These are phyloP conservation scores for Spencermartinsiella europaea DNA, from an alignment of 805 yeast species.

Conservation along the genomic window DNA sequence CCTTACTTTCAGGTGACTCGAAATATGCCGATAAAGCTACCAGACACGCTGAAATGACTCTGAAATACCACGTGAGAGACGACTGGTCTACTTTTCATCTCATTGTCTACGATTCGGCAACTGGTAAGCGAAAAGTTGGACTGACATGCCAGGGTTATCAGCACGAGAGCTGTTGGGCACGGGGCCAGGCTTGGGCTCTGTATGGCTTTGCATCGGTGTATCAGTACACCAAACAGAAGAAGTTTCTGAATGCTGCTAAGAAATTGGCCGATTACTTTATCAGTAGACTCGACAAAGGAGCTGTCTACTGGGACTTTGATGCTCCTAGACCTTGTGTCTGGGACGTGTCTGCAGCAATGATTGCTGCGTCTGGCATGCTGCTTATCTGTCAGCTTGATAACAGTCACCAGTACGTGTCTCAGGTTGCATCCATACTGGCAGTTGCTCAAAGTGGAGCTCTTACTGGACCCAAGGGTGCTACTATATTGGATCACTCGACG, in stretches of 20 bases:
- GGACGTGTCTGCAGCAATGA: conserved; percentile 32
- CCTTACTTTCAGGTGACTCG: conserved; percentile 27
- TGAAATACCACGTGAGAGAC: conserved; percentile 20
- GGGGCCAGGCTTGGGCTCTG: conserved; percentile 35
- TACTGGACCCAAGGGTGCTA: conserved; percentile 21
- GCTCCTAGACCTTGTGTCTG: conserved; percentile 23
- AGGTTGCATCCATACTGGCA: conserved; percentile 21
- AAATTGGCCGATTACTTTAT: conserved; percentile 26
- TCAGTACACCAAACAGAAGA: conserved; percentile 25
- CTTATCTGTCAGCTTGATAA: conserved; percentile 21
- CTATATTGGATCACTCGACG: conserved; percentile 11
- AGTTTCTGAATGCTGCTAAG: conserved; percentile 28
- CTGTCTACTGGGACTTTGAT: conserved; percentile 22
- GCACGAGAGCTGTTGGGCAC: conserved; percentile 30
- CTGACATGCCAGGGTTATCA: conserved; percentile 31
- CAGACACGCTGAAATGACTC: conserved; percentile 31
- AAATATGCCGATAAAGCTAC: conserved; percentile 28
- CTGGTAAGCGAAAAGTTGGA: conserved; percentile 25
- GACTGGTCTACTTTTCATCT: conserved; percentile 30
- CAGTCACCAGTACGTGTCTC: conserved; percentile 17
- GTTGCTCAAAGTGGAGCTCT: conserved; percentile 20
- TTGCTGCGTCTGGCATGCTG: conserved; percentile 29
- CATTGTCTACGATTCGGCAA: conserved; percentile 24
- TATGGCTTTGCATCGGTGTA: conserved; percentile 29
- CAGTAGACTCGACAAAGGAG: conserved; percentile 27